Evolutionary conservation across 2,329 filamentous ascomycete genomes (phyloP).

Genomic region (Knufia petricola): DNA sequence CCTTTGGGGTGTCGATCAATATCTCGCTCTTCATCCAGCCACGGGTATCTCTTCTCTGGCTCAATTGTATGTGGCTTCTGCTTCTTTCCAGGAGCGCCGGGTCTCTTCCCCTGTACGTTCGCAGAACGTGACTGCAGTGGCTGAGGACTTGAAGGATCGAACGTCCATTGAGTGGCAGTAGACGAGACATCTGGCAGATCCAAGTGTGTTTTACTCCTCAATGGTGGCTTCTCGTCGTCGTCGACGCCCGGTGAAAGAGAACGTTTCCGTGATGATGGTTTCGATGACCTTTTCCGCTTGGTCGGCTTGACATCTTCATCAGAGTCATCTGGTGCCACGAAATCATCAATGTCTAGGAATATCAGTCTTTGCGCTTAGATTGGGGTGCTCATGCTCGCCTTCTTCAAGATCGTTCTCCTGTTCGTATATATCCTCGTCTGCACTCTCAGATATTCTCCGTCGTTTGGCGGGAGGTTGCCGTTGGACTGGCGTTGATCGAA

Average conservation of each 20-base stretch:
- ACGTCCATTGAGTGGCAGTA: constrained; percentile 75
- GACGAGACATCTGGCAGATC: constrained; percentile 49
- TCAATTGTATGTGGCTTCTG: constrained; percentile 70
- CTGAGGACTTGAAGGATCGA: constrained; percentile 51
- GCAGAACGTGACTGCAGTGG: constrained; percentile 40
- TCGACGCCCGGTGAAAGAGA: constrained; percentile 29
- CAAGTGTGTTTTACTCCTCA: constrained; percentile 41
- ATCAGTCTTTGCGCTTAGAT: not conserved
- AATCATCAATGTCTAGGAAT: constrained; percentile 68
- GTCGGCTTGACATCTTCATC: constrained; percentile 57
- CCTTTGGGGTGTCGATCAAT: constrained; percentile 69
- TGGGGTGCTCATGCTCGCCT: constrained; percentile 32
- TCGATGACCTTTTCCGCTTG: constrained; percentile 60
- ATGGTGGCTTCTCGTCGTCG: constrained; percentile 32
- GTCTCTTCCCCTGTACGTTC: constrained; percentile 29
- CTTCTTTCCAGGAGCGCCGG: constrained; percentile 32
- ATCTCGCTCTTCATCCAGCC: constrained; percentile 78
- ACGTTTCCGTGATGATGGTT: constrained; percentile 31
- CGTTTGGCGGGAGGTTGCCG: constrained; percentile 43
- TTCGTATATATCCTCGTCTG: constrained; percentile 58
- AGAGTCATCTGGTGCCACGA: constrained; percentile 78
- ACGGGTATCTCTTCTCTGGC: constrained; percentile 76
- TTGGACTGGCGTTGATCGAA: constrained; percentile 44
- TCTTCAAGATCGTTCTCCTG: constrained; percentile 53
- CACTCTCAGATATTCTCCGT: constrained; percentile 54